These are phyloP conservation scores for Phylloporus sp. DNA, from an alignment of 768 basidiomycete species.

Conservation along the genomic window DNA sequence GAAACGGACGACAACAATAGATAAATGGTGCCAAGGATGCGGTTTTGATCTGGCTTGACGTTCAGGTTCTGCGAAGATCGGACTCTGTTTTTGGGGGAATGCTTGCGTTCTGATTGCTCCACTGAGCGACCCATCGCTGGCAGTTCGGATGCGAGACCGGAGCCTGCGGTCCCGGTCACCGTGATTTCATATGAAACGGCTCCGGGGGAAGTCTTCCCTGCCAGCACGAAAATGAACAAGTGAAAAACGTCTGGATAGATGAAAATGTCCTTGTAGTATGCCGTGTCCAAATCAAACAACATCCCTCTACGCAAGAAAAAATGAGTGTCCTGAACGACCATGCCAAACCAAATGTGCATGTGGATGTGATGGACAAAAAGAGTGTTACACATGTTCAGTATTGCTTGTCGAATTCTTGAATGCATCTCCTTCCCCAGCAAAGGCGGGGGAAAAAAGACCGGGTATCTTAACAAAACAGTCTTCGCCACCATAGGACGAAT, in stretches of 20 bases:
- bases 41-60: too few relatives aligned
- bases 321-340: slow-evolving; percentile 26
- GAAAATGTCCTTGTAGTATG: slow-evolving; percentile 4
- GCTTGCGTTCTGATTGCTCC: background rate
- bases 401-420: slow-evolving; percentile 12
- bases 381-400: slow-evolving; percentile 34
- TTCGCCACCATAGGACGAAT: slow-evolving; percentile 75
- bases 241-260: slow-evolving; percentile 1
- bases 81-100: background rate
- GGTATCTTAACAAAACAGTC: slow-evolving; percentile 61
- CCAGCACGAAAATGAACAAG: background rate
- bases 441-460: background rate
- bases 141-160: background rate
- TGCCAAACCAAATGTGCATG: slow-evolving; percentile 12
- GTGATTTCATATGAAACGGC: slow-evolving; percentile 9
- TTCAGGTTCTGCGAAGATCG: background rate
- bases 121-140: background rate
- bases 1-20: too few relatives aligned
- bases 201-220: too few relatives aligned
- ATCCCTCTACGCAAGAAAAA: slow-evolving; percentile 15
- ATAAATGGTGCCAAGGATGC: too few relatives aligned
- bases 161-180: slow-evolving; percentile 5
- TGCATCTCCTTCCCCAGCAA: slow-evolving; percentile 5
- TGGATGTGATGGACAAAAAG: slow-evolving; percentile 28
- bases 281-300: slow-evolving; percentile 25